phyloP scores from a whole-genome alignment of 495 filamentous ascomycete genomes.

The Penicillium canariense region DNA sequence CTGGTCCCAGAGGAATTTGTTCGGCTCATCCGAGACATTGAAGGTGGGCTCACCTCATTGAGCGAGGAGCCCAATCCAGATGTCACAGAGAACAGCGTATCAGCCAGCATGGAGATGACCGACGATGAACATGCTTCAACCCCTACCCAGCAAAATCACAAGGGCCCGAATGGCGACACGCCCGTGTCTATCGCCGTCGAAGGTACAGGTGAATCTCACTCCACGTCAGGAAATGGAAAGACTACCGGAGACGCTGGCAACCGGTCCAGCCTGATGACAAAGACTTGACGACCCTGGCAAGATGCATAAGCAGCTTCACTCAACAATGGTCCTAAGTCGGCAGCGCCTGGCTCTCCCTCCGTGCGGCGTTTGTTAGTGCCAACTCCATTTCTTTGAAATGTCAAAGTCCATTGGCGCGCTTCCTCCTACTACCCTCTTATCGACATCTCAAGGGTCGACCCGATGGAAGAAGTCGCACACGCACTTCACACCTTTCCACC shows the following conservation, averaged over 20 bases:
- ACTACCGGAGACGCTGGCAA: slow-evolving; percentile 7
- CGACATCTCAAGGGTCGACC: no score
- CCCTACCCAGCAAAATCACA: slow-evolving; percentile 26
- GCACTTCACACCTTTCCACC: not conserved
- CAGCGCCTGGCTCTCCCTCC: not conserved
- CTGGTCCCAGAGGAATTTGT: slow-evolving; percentile 97
- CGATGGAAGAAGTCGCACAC: no score
- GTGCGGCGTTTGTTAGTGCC: not conserved
- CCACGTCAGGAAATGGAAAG: slow-evolving; percentile 5
- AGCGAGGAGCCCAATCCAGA: slow-evolving; percentile 39
- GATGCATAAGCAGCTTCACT: slow-evolving; percentile 12
- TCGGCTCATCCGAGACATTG: slow-evolving; percentile 85
- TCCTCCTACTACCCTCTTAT: not conserved
- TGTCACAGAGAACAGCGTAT: slow-evolving; percentile 23
- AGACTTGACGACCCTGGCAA: slow-evolving; percentile 14
- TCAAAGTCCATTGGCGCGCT: not conserved
- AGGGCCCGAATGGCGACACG: slow-evolving; percentile 13
- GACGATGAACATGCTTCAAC: slow-evolving; percentile 34
- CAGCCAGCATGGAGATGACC: slow-evolving; percentile 30
- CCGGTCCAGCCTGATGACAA: slow-evolving; percentile 15
- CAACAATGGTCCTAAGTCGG: slow-evolving; percentile 8
- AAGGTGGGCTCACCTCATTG: slow-evolving; percentile 58
- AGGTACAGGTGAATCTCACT: not conserved
- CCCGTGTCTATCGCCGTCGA: slow-evolving; percentile 3
- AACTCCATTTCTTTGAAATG: not conserved